These are phyloP conservation scores for Cutaneotrichosporon sp. DNA, from an alignment of 1,284 basidiomycete species.

Conservation along the genomic window DNA sequence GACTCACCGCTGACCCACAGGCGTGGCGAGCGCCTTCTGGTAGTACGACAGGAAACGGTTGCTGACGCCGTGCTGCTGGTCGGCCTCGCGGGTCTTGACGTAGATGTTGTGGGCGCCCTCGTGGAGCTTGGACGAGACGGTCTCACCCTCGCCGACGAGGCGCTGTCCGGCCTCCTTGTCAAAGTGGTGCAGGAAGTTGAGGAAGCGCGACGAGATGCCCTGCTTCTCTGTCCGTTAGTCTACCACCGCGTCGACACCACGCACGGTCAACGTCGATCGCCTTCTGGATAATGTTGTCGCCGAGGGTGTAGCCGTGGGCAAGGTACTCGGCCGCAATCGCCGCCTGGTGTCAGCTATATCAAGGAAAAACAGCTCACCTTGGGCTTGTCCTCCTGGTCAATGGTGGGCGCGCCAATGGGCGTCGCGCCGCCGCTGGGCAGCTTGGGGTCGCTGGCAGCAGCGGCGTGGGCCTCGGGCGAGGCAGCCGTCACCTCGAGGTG, in stretches of 20 bases:
- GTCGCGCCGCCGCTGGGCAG: conserved; percentile 28
- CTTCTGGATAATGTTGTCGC: conserved; percentile 69
- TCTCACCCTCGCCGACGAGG: conserved; percentile 51
- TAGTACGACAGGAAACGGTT: conserved; percentile 74
- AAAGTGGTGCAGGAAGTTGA: conserved; percentile 65
- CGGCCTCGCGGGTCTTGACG: conserved; percentile 64
- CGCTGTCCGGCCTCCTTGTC: conserved; percentile 65
- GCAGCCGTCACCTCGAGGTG: conserved; percentile 48
- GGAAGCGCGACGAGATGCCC: conserved; percentile 79
- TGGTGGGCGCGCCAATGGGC: conserved; percentile 37
- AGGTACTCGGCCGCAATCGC: conserved; percentile 82
- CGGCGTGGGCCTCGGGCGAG: conserved; percentile 31
- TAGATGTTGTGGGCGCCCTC: conserved; percentile 53
- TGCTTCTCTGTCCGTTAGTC: conserved; percentile 57
- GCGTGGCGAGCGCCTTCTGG: conserved; percentile 63
- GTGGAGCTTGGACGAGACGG: conserved; percentile 66
- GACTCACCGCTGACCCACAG: conserved; percentile 62
- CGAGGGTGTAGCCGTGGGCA: conserved; percentile 68
- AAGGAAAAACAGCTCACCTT: conserved; percentile 28
- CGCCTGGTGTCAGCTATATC: conserved; percentile 30
- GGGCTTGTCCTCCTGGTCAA: conserved; percentile 50
- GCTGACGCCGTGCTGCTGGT: conserved; percentile 71
- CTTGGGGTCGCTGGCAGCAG: conserved; percentile 34
- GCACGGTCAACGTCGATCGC: conserved; percentile 82
- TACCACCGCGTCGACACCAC: conserved; percentile 29